phyloP scores from a whole-genome alignment of 257 asterid species.

The Oldenlandia corymbosa region DNA sequence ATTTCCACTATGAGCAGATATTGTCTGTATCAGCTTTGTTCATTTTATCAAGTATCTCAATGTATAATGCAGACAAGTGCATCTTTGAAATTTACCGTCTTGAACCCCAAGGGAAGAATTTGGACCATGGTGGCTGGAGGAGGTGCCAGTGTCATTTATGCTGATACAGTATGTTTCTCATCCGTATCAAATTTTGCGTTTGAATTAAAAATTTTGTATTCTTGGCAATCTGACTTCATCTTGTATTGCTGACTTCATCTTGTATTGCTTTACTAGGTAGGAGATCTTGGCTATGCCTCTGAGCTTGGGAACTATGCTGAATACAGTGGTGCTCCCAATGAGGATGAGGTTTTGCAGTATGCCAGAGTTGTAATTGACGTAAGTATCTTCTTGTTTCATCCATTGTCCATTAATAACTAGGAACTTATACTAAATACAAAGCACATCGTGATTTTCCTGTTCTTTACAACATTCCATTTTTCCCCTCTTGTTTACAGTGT shows the following conservation, averaged over 20 bases:
- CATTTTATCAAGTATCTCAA: background rate
- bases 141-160: slow-evolving; percentile 96
- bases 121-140: slow-evolving; percentile 99
- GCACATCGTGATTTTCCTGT: background rate
- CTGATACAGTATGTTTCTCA: slow-evolving; percentile 62
- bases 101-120: slow-evolving; percentile 91
- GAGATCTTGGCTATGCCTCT: slow-evolving; percentile 90
- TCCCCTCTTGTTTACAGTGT: slow-evolving; percentile 45
- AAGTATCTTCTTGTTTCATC: slow-evolving; percentile 22
- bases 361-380: slow-evolving; percentile 96
- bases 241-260: no score
- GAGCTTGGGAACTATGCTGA: slow-evolving; percentile 98
- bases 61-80: slow-evolving; percentile 77
- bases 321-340: slow-evolving; percentile 96
- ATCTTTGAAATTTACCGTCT: slow-evolving; percentile 89
- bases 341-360: slow-evolving; percentile 91
- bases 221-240: background rate
- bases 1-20: no score
- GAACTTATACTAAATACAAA: background rate
- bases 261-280: slow-evolving; percentile 45
- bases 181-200: slow-evolving; percentile 6
- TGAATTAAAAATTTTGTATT: background rate
- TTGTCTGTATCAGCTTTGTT: background rate
- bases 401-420: background rate
- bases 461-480: background rate